phyloP scores from a whole-genome alignment of 1,284 basidiomycete species.

The Earliella scabrosa region DNA sequence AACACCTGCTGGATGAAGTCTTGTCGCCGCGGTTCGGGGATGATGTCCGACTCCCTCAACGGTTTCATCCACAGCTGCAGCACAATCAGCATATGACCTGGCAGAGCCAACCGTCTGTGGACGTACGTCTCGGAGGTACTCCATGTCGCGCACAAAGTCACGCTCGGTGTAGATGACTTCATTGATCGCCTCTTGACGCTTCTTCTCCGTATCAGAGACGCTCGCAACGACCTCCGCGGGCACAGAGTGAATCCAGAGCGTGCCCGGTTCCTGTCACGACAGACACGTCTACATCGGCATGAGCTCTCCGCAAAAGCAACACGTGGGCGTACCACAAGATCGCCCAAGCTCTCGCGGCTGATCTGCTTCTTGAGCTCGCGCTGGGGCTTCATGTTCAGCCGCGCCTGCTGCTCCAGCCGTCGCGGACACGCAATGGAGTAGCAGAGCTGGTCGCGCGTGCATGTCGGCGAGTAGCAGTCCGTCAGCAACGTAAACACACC shows the following conservation, averaged over 20 bases:
- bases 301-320: background rate
- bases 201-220: conserved; percentile 93
- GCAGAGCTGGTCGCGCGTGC: conserved; percentile 90
- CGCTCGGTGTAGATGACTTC: conserved; percentile 99
- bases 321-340: conserved; percentile 61
- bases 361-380: conserved; percentile 85
- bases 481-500: conserved; percentile 98
- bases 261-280: conserved; percentile 75
- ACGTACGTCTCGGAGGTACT: conserved; percentile 94
- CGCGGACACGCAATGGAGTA: conserved; percentile 98
- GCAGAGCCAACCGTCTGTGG: conserved; percentile 1
- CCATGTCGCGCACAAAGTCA: conserved; percentile 97
- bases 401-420: conserved; percentile 91
- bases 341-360: conserved; percentile 83
- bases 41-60: conserved; percentile 76
- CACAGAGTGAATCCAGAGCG: conserved; percentile 97
- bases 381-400: conserved; percentile 92
- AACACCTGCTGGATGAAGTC: conserved; percentile 96
- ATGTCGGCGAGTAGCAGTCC: conserved; percentile 98
- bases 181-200: conserved; percentile 97
- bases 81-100: background rate
- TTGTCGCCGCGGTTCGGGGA: conserved; percentile 77
- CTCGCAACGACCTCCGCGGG: conserved; percentile 93
- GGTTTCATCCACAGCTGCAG: conserved; percentile 89
- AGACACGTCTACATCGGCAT: conserved; percentile 13